Evolutionary conservation across 106 monocot species (phyloP).

Genomic region (Phalaenopsis aphrodite): DNA sequence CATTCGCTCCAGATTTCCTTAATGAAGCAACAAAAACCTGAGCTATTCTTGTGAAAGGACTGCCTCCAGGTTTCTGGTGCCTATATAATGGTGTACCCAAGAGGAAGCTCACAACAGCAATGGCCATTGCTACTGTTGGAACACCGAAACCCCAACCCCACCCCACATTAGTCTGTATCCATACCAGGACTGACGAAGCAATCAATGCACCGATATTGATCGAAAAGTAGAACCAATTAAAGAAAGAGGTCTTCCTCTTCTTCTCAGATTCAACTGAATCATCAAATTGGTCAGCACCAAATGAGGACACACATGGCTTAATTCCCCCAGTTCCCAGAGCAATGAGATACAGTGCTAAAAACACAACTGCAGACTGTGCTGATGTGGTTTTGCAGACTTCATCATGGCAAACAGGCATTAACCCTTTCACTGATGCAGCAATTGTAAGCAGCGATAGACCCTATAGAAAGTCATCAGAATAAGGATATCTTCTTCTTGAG

Average conservation of each 20-base stretch:
- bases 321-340: slow-evolving; percentile 49
- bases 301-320: slow-evolving; percentile 47
- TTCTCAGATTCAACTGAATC: slow-evolving; percentile 37
- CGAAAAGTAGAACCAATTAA: slow-evolving; percentile 57
- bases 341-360: slow-evolving; percentile 44
- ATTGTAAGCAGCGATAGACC: slow-evolving; percentile 31
- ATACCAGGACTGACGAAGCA: slow-evolving; percentile 38
- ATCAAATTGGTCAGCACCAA: slow-evolving; percentile 54
- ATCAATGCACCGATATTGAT: slow-evolving; percentile 42
- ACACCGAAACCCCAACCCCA: slow-evolving; percentile 52
- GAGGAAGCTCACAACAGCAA: slow-evolving; percentile 42
- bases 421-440: slow-evolving; percentile 25
- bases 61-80: slow-evolving; percentile 47
- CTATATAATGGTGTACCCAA: slow-evolving; percentile 37
- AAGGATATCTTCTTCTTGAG: no score
- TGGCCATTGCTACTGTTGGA: slow-evolving; percentile 40
- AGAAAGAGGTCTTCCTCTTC: slow-evolving; percentile 47
- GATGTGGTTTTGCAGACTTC: slow-evolving; percentile 18
- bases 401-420: slow-evolving; percentile 23
- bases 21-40: slow-evolving; percentile 43
- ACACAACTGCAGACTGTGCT: slow-evolving; percentile 23
- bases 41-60: slow-evolving; percentile 39
- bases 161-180: slow-evolving; percentile 40
- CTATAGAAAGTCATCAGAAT: slow-evolving; percentile 3
- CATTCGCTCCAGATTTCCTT: slow-evolving; percentile 24